These are phyloP conservation scores for Polygonum maritimum DNA, from an alignment of 148 eudicot species.

Conservation along the genomic window DNA sequence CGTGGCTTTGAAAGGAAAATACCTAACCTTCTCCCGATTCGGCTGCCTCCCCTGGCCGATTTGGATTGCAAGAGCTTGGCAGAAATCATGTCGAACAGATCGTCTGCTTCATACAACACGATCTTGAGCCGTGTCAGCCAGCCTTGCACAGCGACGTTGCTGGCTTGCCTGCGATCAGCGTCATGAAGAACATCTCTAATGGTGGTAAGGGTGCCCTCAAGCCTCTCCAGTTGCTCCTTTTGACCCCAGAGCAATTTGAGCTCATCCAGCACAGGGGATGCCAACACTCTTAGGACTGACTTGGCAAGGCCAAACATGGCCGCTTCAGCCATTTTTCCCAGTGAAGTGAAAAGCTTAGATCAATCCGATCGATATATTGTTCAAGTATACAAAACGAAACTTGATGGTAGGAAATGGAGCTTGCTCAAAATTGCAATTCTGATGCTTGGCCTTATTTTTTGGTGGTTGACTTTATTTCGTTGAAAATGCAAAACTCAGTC, in stretches of 20 bases:
- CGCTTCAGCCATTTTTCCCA: neutral
- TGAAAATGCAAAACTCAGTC: too few species aligned
- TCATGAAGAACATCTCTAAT: neutral
- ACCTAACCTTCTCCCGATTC: neutral
- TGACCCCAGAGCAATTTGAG: neutral
- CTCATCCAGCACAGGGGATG: neutral
- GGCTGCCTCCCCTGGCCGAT: too few species aligned
- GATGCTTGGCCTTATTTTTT: too few species aligned
- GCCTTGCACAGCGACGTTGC: neutral
- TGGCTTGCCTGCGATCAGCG: neutral
- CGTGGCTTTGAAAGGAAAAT: neutral
- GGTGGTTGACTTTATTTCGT: too few species aligned
- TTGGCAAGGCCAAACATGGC: neutral
- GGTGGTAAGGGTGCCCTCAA: neutral
- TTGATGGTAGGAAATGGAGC: too few species aligned
- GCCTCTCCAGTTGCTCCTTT: neutral
- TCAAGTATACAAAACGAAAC: too few species aligned
- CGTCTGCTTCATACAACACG: neutral
- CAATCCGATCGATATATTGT: too few species aligned
- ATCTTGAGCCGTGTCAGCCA: neutral
- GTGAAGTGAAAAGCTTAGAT: too few species aligned
- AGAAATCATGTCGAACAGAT: neutral
- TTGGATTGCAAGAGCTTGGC: neutral
- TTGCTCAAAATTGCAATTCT: too few species aligned
- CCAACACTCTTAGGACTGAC: neutral